A percentile compares a stretch with the other conserved stretches of the same genome.
Conservation (phyloP, 106 monocot species). For the Dioscorea zingiberensis region DNA sequence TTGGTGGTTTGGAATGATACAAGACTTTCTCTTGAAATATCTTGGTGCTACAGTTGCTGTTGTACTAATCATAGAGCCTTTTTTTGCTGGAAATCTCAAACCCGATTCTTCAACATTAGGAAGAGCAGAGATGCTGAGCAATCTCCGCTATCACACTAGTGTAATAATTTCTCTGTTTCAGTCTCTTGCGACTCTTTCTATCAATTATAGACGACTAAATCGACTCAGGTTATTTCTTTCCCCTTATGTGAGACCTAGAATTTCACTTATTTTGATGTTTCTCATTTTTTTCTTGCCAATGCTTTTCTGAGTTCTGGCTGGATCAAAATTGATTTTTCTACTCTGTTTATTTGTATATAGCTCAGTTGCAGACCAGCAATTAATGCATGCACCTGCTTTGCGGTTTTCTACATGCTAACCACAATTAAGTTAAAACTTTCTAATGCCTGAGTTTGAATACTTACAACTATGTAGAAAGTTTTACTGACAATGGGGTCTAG, state of each 20-base stretch:
- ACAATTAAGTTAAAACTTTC: no score
- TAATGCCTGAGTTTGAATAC: no score
- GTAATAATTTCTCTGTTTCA: conserved; percentile 98
- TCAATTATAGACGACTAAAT: conserved; percentile 74
- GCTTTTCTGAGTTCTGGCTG: no score
- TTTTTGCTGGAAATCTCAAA: conserved; percentile 91
- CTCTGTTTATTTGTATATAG: no score
- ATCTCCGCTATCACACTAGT: conserved; percentile 98
- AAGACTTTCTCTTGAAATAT: conserved; percentile 96
- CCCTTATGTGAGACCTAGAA: conserved; percentile 6
- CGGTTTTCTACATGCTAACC: no score
- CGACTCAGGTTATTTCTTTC: conserved; percentile 67
- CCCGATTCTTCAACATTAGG: conserved; percentile 94
- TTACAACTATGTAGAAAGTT: no score
- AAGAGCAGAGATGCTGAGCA: conserved; percentile 99
- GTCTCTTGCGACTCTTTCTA: conserved; percentile 87
- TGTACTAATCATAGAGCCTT: conserved; percentile 94
- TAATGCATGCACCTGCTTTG: no score
- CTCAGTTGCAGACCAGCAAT: no score
- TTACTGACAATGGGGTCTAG: no score
- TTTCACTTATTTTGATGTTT: neutral
- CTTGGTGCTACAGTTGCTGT: conserved; percentile 97
- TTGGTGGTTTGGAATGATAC: conserved; percentile 99
- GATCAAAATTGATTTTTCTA: no score
- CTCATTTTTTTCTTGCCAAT: no score